Conservation (phyloP, 305 asterid species). For the Fraxinus nigra region DNA sequence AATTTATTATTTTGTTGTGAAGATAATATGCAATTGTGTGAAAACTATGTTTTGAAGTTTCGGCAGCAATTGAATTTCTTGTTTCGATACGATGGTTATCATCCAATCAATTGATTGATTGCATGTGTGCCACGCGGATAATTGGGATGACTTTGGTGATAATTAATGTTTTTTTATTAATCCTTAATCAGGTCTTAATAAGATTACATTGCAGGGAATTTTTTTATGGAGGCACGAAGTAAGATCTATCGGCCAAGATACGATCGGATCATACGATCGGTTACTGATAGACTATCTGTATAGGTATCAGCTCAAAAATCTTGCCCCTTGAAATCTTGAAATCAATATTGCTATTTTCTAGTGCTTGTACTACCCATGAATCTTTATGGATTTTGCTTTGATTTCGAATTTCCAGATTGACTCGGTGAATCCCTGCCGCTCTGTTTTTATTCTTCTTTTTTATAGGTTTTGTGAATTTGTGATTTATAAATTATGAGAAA, state of each 20-base stretch:
- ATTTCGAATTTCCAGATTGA: no score
- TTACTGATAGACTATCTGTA: no score
- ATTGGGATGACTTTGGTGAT: background rate
- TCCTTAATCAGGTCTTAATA: conserved; percentile 6
- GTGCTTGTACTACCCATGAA: no score
- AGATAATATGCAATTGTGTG: background rate
- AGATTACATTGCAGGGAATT: conserved; percentile 18
- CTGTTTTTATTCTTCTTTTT: no score
- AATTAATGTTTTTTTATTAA: conserved; percentile 7
- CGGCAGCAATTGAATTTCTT: background rate
- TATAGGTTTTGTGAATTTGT: no score
- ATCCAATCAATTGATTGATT: no score
- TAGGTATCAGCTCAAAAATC: no score
- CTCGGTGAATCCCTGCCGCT: no score
- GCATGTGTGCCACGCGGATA: background rate
- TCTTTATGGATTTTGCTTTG: no score
- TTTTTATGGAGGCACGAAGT: conserved; percentile 46
- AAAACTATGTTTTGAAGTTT: background rate
- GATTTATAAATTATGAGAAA: no score
- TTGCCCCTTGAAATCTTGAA: no score
- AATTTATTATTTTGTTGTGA: background rate
- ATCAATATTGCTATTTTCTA: no score
- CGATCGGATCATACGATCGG: background rate
- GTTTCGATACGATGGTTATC: background rate
- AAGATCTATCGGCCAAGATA: conserved; percentile 43